Conservation (phyloP, 495 filamentous ascomycete species). For the Aeminium ludgeri region DNA sequence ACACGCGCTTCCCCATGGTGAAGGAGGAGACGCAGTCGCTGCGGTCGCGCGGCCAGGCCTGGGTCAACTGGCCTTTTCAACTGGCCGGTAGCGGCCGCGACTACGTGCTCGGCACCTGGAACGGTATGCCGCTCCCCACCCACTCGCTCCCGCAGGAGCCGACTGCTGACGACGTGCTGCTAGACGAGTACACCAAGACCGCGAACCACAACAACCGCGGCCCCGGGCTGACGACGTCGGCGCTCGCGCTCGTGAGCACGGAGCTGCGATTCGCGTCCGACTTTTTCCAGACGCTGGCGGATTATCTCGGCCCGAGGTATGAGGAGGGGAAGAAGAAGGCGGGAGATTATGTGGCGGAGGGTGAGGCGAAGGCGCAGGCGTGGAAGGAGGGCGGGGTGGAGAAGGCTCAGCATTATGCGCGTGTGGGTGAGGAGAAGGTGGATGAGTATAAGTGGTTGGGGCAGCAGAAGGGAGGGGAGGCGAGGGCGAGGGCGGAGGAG, state of each 20-base stretch:
- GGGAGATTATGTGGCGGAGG: constrained; percentile 38
- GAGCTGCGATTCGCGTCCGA: constrained; percentile 55
- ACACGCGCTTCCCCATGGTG: constrained; percentile 65
- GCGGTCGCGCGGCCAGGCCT: constrained; percentile 43
- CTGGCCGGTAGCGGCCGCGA: constrained; percentile 52
- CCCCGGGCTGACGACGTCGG: constrained; percentile 41
- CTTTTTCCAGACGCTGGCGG: constrained; percentile 40
- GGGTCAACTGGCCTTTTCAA: constrained; percentile 48
- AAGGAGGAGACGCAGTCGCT: constrained; percentile 75
- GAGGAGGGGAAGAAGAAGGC: constrained; percentile 17
- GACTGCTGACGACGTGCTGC: no score
- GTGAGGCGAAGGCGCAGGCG: constrained; percentile 31
- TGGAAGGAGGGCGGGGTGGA: constrained; percentile 6
- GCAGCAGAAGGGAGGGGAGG: constrained; percentile 17
- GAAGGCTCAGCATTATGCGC: constrained; percentile 34
- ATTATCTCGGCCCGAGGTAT: constrained; percentile 30
- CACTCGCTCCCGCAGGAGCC: no score
- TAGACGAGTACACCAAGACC: constrained; percentile 60
- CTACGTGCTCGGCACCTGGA: constrained; percentile 58
- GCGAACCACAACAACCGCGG: constrained; percentile 33
- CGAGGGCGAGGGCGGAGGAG: constrained; percentile 14
- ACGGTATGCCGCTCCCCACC: constrained; percentile 6
- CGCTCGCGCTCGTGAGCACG: constrained; percentile 61
- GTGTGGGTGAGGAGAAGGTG: constrained; percentile 36
- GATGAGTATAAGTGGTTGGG: constrained; percentile 7